Percentiles rank a stretch among this genome's conserved stretches.
Conservation (phyloP, 768 basidiomycete genomes). For the Harrya chromipes region DNA sequence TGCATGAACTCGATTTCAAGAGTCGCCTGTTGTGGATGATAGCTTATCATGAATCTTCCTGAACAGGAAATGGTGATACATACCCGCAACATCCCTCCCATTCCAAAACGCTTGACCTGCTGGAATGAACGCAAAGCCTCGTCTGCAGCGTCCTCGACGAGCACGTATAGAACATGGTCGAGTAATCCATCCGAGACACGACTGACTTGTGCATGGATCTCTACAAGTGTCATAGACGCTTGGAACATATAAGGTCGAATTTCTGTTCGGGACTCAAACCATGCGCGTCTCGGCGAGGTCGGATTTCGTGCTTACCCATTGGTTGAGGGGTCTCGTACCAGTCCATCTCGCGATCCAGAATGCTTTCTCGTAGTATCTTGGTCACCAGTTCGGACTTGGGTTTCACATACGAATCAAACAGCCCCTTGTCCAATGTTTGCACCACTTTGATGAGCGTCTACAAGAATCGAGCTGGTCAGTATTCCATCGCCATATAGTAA, state of each 20-base stretch:
- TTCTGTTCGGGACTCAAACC: slow-evolving; percentile 48
- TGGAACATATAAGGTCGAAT: slow-evolving; percentile 95
- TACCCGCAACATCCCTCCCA: slow-evolving; percentile 98
- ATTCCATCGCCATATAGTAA: neutral
- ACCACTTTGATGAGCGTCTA: slow-evolving; percentile 76
- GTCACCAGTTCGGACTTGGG: slow-evolving; percentile 72
- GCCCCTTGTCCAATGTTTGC: slow-evolving; percentile 78
- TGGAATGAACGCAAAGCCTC: slow-evolving; percentile 85
- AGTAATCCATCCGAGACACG: slow-evolving; percentile 75
- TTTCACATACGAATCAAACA: slow-evolving; percentile 87
- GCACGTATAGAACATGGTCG: slow-evolving; percentile 72
- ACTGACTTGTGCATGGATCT: slow-evolving; percentile 88
- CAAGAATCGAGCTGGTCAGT: neutral
- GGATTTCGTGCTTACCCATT: slow-evolving; percentile 53
- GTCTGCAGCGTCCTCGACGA: slow-evolving; percentile 79
- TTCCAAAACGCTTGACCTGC: slow-evolving; percentile 88
- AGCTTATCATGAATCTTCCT: neutral
- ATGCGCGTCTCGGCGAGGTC: neutral
- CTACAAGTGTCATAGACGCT: slow-evolving; percentile 82
- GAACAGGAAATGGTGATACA: slow-evolving; percentile 26
- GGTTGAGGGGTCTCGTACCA: slow-evolving; percentile 96
- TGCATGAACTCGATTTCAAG: slow-evolving; percentile 99
- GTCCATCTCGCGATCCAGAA: slow-evolving; percentile 78
- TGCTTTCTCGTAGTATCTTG: slow-evolving; percentile 69
- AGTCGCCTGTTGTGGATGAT: slow-evolving; percentile 67